Percentiles rank a stretch among this genome's conserved stretches.
Conservation (phyloP, 164 flowering plant genomes). For the Chimonanthus salicifolius region DNA sequence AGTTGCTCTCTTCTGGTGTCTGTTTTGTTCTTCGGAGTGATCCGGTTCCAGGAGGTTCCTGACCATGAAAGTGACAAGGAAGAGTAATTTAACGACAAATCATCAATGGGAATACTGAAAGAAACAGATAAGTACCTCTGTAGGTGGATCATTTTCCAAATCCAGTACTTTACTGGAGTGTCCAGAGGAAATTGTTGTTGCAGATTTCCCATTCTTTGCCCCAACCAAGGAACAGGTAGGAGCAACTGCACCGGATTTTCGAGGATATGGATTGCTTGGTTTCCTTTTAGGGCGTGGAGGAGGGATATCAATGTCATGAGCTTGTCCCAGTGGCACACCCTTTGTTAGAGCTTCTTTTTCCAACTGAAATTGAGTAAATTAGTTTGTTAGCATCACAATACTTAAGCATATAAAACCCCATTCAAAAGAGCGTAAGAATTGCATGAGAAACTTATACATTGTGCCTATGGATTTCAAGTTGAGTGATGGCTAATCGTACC, state of each 20-base stretch:
- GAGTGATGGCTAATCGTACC: not conserved
- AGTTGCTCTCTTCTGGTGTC: constrained; percentile 27
- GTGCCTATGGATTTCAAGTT: not conserved
- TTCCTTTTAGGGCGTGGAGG: constrained; percentile 98
- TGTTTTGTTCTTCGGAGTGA: constrained; percentile 25
- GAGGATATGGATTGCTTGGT: constrained; percentile 94
- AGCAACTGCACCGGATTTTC: constrained; percentile 43
- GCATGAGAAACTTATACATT: not conserved
- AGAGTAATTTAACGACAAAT: not conserved
- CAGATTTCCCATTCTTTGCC: constrained; percentile 42
- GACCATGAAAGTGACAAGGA: constrained; percentile 7
- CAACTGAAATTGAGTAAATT: constrained; percentile 46
- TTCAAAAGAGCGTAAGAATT: not conserved
- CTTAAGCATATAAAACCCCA: not conserved
- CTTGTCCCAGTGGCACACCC: constrained; percentile 72
- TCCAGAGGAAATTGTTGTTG: constrained; percentile 33
- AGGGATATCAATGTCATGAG: constrained; percentile 81
- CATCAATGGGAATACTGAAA: not conserved
- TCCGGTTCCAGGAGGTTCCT: constrained; percentile 45
- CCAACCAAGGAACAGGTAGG: constrained; percentile 25
- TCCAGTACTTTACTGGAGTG: constrained; percentile 32
- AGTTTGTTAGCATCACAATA: constrained; percentile 10
- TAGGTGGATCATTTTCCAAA: constrained; percentile 47
- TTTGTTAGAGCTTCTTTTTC: constrained; percentile 80
- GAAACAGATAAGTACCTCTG: constrained; percentile 38